Base-by-base conservation (phyloP, 495 filamentous ascomycete species). In the Trichoderma reesei region DNA sequence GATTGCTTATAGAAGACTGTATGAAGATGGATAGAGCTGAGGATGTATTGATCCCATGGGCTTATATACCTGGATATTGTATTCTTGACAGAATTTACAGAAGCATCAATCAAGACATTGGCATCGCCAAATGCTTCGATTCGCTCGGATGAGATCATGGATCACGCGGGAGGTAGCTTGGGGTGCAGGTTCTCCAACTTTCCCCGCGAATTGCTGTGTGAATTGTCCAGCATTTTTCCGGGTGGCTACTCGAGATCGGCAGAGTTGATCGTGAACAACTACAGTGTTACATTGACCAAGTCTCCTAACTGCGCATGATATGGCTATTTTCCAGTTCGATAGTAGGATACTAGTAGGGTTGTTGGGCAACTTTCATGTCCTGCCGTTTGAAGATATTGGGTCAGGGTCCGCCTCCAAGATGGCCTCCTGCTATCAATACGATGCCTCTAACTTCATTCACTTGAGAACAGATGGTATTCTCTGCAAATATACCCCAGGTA, bases 191-290 rank as follows among this genome's bases (percentile, higher is more conserved):
- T 56, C 51, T 33, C 51, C 51, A 56, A 56, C 51, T 56, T 54
- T 56, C 51, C 51, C 51, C 51, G 51, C 51, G 9, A 56, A 33
- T 34, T 56, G n/a, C 5, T 54, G 26, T 26, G 26, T 7, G 6
- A 54, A 54, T 54, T 56, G 51, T 56, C 51, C 51, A 56, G 51
- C 11, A 56, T 56, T 56, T 18, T 7, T 56, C 51, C 51, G 51
- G 9, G 26, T 3, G 26, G 51, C 51, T 11, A 34, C 11, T 33
- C 51, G 26, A 34, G 51, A 48, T 48, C 44, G 44, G 26, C 26
- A 56, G 51, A 6, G 26, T 56, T 26, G 26, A 48, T 48, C 18
- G 18, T 8, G 18, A 18, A 18, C n/a, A 16, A 16, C n/a, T 33
- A 34, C 26, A 34, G 51, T 56, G 44, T 34, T n/a, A 26, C 14